Percentiles rank a stretch among this genome's conserved stretches.
phyloP scores from a whole-genome alignment of 257 asterid genomes.

The Galeopsis tetrahit region DNA sequence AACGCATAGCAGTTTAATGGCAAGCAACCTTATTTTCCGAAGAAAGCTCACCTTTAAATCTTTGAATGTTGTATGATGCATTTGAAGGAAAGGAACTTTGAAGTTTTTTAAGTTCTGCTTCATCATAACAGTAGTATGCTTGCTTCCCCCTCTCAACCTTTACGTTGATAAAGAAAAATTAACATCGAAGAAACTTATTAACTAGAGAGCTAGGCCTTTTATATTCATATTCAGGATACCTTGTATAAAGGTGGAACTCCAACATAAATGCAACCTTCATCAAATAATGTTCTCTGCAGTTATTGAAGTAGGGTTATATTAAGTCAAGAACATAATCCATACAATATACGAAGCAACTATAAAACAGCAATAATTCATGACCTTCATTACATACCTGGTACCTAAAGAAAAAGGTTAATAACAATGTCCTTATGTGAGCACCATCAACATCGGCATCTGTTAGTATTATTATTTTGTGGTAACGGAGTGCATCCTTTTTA shows the following conservation, averaged over 20 bases:
- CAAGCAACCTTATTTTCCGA: neutral
- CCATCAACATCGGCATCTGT: constrained; percentile 99
- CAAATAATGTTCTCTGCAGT: constrained; percentile 90
- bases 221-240: constrained; percentile 47
- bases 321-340: constrained; percentile 28
- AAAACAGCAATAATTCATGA: constrained; percentile 7
- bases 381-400: constrained; percentile 70
- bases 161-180: constrained; percentile 22
- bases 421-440: constrained; percentile 93
- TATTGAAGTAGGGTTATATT: constrained; percentile 35
- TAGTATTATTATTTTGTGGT: constrained; percentile 93
- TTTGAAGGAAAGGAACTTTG: constrained; percentile 81
- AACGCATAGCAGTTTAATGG: neutral
- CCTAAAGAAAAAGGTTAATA: constrained; percentile 91
- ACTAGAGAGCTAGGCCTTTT: constrained; percentile 18
- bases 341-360: neutral
- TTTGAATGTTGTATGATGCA: constrained; percentile 94
- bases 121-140: constrained; percentile 82
- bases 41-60: constrained; percentile 78
- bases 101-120: constrained; percentile 68
- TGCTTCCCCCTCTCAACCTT: constrained; percentile 98
- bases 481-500: constrained; percentile 84
- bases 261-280: constrained; percentile 92
- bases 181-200: constrained; percentile 23
- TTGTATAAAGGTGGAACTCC: constrained; percentile 98